Evolutionary conservation across 306 rosid species (phyloP).

Genomic region (Casuarina equisetifolia): DNA sequence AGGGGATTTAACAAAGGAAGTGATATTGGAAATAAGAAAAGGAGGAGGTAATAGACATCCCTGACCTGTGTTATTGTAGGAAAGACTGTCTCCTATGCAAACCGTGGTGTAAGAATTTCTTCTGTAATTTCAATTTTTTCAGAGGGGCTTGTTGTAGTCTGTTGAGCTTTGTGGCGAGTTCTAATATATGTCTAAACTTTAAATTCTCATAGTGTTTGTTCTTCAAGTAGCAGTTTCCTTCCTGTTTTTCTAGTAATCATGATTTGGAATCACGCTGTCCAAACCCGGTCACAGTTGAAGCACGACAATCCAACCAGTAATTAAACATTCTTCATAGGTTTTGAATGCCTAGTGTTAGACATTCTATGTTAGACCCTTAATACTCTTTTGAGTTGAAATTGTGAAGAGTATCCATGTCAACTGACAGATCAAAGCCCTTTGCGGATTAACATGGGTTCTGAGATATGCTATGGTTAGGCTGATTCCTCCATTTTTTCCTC

Average conservation of each 20-base stretch:
- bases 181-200: neutral
- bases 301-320: neutral
- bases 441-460: neutral
- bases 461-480: neutral
- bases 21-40: constrained; percentile 42
- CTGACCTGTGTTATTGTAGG: neutral
- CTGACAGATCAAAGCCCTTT: neutral
- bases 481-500: neutral
- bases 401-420: neutral
- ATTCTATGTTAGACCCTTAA: neutral
- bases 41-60: constrained; percentile 49
- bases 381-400: neutral
- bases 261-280: neutral
- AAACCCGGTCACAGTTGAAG: neutral
- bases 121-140: neutral
- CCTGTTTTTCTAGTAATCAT: neutral
- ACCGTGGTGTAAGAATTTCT: neutral
- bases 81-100: neutral
- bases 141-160: constrained; percentile 7
- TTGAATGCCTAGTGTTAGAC: neutral
- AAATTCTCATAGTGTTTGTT: neutral
- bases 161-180: neutral
- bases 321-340: neutral
- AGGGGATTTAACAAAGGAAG: constrained; percentile 42
- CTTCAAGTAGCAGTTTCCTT: constrained; percentile 13